Evolutionary conservation across 1,139 yeast genomes (phyloP), one percentile per base, ranked within the genome.

Genomic region (Blastobotrys petasosporus): DNA sequence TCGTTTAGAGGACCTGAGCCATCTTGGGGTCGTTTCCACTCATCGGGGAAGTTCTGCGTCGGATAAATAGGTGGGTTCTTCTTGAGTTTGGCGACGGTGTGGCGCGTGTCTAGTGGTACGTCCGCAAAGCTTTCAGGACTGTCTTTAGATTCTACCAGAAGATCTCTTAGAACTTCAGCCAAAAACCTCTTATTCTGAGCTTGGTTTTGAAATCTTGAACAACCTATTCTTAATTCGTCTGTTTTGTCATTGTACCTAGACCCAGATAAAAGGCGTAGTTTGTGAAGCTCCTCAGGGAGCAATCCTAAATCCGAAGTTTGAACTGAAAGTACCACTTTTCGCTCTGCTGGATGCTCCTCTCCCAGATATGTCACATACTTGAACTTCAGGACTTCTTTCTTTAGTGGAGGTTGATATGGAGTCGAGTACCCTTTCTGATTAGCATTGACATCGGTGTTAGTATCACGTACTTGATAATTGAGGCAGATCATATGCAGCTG

Each of bases 401-500:
- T 54, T 5, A 74, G 55, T 11, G 66, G 66, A 20, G 82, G 83
- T 34, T 58, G 63, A 66, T 80, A 51, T 11, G 54, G 56, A 28
- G 56, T 41, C 47, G 62, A 53, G 63, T 75, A 83, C 64, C 86
- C 15, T n/a, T 31, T 31, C 15, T n/a, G 4, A 8, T 31, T 31
- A 31, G 13, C 12, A 31, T 5, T 79, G 39, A 7, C 7, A 20
- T 20, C 7, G 25, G 25, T 20, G 7, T 7, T 4, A 4, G 25
- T 20, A 4, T 20, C 6, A 20, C 25, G 25, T 20, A 20, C 25
- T 20, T 4, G 82, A 80, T 53, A 92, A 73, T 49, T 82, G 76
- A 2, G 98, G 98, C 73, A 90, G 75, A 64, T 90, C 97, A 67
- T 82, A 92, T 0, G 97, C 97, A 30, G 94, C 85, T 34, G 86